Percentiles rank a stretch among this genome's conserved stretches.
These are phyloP conservation scores for Acorus calamus DNA, from an alignment of 106 monocot species.

Conservation along the genomic window DNA sequence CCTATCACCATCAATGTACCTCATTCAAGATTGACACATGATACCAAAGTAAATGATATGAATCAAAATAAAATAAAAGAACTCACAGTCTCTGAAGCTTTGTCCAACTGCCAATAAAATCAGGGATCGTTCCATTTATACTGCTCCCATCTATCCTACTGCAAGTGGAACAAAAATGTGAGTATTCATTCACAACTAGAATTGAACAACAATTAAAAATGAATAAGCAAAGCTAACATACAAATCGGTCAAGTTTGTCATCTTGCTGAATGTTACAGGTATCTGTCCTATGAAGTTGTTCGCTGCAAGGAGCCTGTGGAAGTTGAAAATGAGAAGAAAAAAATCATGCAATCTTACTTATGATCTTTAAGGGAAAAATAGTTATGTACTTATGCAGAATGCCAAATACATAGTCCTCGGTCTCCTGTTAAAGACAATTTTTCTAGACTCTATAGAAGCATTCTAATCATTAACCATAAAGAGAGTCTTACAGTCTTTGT, in stretches of 20 bases:
- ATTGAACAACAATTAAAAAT: too few relatives aligned
- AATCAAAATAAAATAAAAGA: neutral
- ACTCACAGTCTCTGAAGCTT: constrained; percentile 15
- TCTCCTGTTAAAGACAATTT: too few relatives aligned
- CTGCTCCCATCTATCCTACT: constrained; percentile 29
- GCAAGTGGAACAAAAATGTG: neutral
- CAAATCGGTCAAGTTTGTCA: constrained; percentile 25
- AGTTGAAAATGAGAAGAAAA: too few relatives aligned
- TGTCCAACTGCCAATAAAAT: constrained; percentile 14
- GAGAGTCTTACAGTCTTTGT: constrained; percentile 8
- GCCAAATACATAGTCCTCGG: too few relatives aligned
- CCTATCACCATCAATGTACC: neutral
- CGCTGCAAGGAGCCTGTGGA: constrained; percentile 10
- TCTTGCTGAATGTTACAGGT: constrained; percentile 8
- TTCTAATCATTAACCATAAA: too few relatives aligned
- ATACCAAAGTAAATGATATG: neutral
- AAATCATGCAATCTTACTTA: too few relatives aligned
- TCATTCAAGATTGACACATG: neutral
- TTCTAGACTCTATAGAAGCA: too few relatives aligned
- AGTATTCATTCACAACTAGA: too few relatives aligned
- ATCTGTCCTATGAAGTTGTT: constrained; percentile 17
- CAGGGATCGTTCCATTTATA: constrained; percentile 19
- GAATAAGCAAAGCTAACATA: neutral
- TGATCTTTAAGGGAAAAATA: too few relatives aligned
- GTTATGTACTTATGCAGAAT: too few relatives aligned